Percentiles rank a stretch among this genome's conserved stretches.
phyloP scores from a whole-genome alignment of 768 basidiomycete species.

The Hygrophorus russula region DNA sequence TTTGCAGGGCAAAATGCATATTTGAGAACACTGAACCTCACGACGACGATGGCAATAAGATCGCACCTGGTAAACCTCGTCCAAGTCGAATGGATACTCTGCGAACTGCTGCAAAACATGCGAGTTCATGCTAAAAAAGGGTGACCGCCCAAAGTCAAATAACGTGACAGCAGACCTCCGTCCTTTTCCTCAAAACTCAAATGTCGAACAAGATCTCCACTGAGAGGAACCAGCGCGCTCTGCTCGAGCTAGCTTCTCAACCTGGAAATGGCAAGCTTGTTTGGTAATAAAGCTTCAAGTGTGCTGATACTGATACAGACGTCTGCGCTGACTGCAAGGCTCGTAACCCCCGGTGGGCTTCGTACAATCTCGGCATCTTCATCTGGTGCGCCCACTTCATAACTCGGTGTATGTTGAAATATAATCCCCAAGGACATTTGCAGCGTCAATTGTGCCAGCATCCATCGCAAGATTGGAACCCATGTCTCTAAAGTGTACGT shows the following conservation, averaged over 20 bases:
- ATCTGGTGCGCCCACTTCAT: constrained; percentile 45
- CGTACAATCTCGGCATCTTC: constrained; percentile 81
- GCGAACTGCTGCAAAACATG: constrained; percentile 20
- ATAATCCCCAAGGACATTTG: background rate
- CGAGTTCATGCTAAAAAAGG: background rate
- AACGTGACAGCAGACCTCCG: too few species aligned
- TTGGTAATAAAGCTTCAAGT: constrained; percentile 5
- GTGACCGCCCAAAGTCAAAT: constrained; percentile 4
- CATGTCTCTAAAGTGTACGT: constrained; percentile 86
- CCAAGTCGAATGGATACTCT: constrained; percentile 41
- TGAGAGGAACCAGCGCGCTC: constrained; percentile 52
- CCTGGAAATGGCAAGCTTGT: constrained; percentile 69
- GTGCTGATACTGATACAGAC: constrained; percentile 34
- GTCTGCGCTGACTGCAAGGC: constrained; percentile 87
- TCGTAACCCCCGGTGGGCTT: constrained; percentile 83
- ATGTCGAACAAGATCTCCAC: constrained; percentile 43
- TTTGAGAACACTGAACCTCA: constrained; percentile 6
- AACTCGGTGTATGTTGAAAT: background rate
- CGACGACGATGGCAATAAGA: background rate
- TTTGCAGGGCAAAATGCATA: constrained; percentile 22
- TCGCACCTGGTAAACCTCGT: constrained; percentile 49
- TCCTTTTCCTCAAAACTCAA: too few species aligned
- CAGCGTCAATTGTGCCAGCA: constrained; percentile 79
- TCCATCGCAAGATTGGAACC: constrained; percentile 91
- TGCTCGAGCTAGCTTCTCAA: constrained; percentile 56